A percentile compares a stretch with the other conserved stretches of the same genome.
Conservation (phyloP, 495 filamentous ascomycete species). For the Halenospora varia region DNA sequence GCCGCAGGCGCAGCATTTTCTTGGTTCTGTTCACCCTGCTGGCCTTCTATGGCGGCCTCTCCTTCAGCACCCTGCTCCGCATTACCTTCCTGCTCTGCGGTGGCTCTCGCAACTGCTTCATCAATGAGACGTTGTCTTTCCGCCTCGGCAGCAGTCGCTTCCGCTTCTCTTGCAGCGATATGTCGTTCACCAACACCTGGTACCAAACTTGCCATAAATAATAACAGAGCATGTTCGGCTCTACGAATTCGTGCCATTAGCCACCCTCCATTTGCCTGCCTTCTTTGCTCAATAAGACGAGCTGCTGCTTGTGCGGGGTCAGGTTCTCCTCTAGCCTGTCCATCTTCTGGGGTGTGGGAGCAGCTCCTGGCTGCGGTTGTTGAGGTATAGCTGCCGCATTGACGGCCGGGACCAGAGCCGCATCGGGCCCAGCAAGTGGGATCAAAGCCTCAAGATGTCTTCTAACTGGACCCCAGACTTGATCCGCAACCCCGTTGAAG, state of each 20-base stretch:
- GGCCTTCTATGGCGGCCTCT: background rate
- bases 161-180: constrained; percentile 40
- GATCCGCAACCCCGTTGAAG: constrained; percentile 51
- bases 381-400: constrained; percentile 9
- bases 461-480: constrained; percentile 58
- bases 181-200: constrained; percentile 84
- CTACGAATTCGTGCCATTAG: constrained; percentile 54
- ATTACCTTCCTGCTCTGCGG: constrained; percentile 2
- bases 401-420: constrained; percentile 14
- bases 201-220: constrained; percentile 81
- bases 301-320: constrained; percentile 51
- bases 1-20: background rate
- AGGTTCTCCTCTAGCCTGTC: constrained; percentile 26
- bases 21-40: constrained; percentile 1
- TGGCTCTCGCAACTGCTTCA: constrained; percentile 13
- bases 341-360: background rate
- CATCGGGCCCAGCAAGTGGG: constrained; percentile 41
- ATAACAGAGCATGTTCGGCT: constrained; percentile 68
- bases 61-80: background rate
- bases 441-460: constrained; percentile 71
- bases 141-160: constrained; percentile 22
- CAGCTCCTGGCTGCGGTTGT: constrained; percentile 11
- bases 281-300: constrained; percentile 47
- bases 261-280: constrained; percentile 46
- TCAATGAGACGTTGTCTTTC: constrained; percentile 22